These are phyloP conservation scores for Kwoniella sp. DNA, from an alignment of 768 basidiomycete genomes.

Conservation along the genomic window DNA sequence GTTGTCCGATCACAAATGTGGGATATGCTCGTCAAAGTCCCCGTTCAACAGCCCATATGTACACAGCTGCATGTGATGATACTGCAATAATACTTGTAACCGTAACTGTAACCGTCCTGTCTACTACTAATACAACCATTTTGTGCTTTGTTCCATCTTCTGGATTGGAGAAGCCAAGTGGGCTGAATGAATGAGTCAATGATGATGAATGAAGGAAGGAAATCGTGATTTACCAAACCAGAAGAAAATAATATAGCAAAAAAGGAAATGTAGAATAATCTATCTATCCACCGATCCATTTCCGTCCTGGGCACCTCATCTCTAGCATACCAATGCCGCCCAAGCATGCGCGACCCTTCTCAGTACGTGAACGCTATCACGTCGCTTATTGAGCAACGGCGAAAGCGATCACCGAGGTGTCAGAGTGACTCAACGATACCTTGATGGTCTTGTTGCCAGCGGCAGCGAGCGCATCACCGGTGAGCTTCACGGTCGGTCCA, in stretches of 20 bases:
- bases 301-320: too few species aligned
- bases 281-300: background rate
- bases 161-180: conserved; percentile 3
- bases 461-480: conserved; percentile 68
- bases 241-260: background rate
- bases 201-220: background rate
- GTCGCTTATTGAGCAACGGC: conserved; percentile 50
- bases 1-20: too few species aligned
- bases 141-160: conserved; percentile 1
- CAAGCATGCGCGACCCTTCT: too few species aligned
- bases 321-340: too few species aligned
- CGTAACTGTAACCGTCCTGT: background rate
- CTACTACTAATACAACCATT: background rate
- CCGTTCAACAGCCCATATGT: too few species aligned
- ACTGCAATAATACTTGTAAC: background rate
- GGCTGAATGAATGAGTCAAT: background rate
- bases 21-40: too few species aligned
- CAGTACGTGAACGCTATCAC: too few species aligned
- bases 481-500: conserved; percentile 68
- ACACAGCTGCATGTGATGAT: conserved; percentile 4
- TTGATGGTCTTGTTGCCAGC: conserved; percentile 76
- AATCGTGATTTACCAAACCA: too few species aligned
- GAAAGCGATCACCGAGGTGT: conserved; percentile 63
- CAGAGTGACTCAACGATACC: conserved; percentile 89
- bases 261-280: background rate